These are phyloP conservation scores for Spergularia bocconei DNA, from an alignment of 148 eudicot species.

Conservation along the genomic window DNA sequence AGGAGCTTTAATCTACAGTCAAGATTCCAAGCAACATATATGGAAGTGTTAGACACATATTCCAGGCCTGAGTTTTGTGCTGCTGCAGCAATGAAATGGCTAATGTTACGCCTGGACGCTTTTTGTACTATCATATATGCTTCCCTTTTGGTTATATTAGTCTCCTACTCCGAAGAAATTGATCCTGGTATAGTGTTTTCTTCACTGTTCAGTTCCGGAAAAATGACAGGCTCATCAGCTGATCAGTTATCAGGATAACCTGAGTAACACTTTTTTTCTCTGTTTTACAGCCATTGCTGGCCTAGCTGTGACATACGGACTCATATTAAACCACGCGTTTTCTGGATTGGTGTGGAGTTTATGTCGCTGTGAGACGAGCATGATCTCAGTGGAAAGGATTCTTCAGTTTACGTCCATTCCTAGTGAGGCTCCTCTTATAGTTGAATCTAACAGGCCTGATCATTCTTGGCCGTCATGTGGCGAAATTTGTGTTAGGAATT, in stretches of 20 bases:
- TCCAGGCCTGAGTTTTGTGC: constrained; percentile 2
- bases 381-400: constrained; percentile 10
- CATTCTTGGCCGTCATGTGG: constrained; percentile 12
- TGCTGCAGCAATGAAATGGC: neutral
- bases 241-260: too few species aligned
- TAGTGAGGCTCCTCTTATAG: constrained; percentile 5
- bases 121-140: neutral
- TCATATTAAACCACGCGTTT: neutral
- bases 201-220: neutral
- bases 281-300: constrained; percentile 7
- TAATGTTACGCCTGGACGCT: neutral
- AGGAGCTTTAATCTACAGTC: constrained; percentile 1
- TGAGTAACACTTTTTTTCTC: neutral
- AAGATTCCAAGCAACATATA: constrained; percentile 1
- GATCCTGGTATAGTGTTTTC: constrained; percentile 2
- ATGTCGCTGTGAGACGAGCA: neutral
- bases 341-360: neutral
- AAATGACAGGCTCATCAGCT: too few species aligned
- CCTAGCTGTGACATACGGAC: constrained; percentile 8
- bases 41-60: constrained; percentile 6
- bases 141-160: neutral
- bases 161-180: neutral
- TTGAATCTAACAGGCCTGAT: neutral
- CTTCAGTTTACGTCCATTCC: constrained; percentile 11
- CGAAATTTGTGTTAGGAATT: constrained; percentile 6